phyloP scores from a whole-genome alignment of 2,329 filamentous ascomycete species.

The Atkinsonella hypoxylon region DNA sequence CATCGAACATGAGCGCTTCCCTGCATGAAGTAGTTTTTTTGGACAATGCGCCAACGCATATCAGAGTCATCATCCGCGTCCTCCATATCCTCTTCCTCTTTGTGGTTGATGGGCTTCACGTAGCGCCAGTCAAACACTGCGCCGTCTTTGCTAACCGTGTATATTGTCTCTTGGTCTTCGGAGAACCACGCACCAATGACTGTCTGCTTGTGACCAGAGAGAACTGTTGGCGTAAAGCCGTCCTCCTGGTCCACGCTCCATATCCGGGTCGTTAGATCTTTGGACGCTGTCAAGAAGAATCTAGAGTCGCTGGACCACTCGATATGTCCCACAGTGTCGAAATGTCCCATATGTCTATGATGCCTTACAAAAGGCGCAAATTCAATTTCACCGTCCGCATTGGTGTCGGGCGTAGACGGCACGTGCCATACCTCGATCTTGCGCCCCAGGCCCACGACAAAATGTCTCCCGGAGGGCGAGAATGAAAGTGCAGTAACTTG shows the following conservation, averaged over 20 bases:
- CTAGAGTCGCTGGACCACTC: constrained; percentile 95
- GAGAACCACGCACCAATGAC: constrained; percentile 97
- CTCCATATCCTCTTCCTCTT: constrained; percentile 47
- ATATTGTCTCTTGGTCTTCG: constrained; percentile 86
- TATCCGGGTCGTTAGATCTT: constrained; percentile 84
- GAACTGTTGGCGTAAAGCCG: constrained; percentile 76
- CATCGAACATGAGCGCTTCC: constrained; percentile 77
- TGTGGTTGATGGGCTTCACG: constrained; percentile 44
- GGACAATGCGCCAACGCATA: constrained; percentile 81
- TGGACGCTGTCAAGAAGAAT: constrained; percentile 87
- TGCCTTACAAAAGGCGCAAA: constrained; percentile 92
- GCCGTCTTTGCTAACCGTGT: constrained; percentile 95
- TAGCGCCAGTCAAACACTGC: constrained; percentile 93
- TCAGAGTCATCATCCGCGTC: constrained; percentile 50
- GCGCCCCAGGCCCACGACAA: constrained; percentile 77
- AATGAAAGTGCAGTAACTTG: constrained; percentile 76
- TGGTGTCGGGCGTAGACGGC: constrained; percentile 74
- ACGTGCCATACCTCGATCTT: constrained; percentile 95
- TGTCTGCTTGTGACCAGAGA: constrained; percentile 82
- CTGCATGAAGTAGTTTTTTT: constrained; percentile 90
- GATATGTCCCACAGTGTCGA: constrained; percentile 73
- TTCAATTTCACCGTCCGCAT: constrained; percentile 69
- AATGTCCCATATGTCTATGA: constrained; percentile 76
- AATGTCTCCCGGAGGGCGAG: constrained; percentile 80
- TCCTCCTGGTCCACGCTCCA: constrained; percentile 87